Conservation (phyloP, 2,329 filamentous ascomycete genomes). For the Phialophora expanda region DNA sequence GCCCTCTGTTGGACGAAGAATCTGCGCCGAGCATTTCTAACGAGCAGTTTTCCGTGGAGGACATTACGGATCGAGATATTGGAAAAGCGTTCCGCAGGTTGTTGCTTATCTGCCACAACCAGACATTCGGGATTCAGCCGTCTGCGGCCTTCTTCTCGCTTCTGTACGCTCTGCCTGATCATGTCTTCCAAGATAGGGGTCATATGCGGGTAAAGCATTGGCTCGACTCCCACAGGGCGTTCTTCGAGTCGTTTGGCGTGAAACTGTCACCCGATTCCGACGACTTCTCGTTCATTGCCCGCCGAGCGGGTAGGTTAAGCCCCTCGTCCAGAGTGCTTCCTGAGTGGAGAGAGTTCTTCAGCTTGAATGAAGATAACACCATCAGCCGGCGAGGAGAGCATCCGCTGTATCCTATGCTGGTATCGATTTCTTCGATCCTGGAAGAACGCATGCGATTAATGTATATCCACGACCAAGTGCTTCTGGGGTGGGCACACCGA, state of each 20-base stretch:
- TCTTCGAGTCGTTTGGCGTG: slow-evolving; percentile 19
- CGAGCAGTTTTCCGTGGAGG: not conserved
- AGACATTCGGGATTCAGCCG: slow-evolving; percentile 25
- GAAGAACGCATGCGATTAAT: slow-evolving; percentile 28
- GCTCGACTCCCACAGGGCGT: slow-evolving; percentile 17
- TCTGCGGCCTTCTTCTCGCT: slow-evolving; percentile 27
- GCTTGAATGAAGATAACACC: slow-evolving; percentile 14
- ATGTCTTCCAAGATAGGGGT: slow-evolving; percentile 16
- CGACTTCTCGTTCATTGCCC: slow-evolving; percentile 14
- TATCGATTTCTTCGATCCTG: slow-evolving; percentile 24
- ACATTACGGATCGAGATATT: slow-evolving; percentile 21
- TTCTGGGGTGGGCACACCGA: slow-evolving; percentile 31
- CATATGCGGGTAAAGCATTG: slow-evolving; percentile 17
- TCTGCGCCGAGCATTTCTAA: not conserved
- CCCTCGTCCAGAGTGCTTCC: slow-evolving; percentile 14
- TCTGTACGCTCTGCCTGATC: slow-evolving; percentile 24
- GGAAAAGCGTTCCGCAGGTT: slow-evolving; percentile 28
- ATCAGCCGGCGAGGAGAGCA: slow-evolving; percentile 22
- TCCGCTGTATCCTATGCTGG: slow-evolving; percentile 21
- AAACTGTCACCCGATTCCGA: slow-evolving; percentile 1
- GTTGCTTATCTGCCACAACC: slow-evolving; percentile 30
- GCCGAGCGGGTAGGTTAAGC: slow-evolving; percentile 9
- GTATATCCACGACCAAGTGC: slow-evolving; percentile 25
- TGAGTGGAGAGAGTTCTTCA: slow-evolving; percentile 31
- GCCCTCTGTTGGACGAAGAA: slow-evolving; percentile 14